These are phyloP conservation scores for Aspergillus fumigatiaffinis DNA, from an alignment of 2,329 filamentous ascomycete species.

Conservation along the genomic window DNA sequence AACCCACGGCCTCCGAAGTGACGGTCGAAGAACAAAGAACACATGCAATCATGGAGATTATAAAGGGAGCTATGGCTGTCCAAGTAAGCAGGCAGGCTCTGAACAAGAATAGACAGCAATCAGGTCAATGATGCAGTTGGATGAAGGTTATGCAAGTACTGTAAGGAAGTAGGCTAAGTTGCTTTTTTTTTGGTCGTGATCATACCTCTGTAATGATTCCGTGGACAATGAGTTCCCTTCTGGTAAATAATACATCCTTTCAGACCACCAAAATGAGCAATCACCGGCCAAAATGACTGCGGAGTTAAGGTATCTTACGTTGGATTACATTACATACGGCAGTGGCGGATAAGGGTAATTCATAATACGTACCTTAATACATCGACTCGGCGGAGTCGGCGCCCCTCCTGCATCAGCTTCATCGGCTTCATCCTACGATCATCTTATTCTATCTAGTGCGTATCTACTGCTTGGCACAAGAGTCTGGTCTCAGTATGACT, in stretches of 20 bases:
- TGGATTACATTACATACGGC: background rate
- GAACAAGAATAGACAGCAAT: slow-evolving; percentile 1
- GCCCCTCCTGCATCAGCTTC: background rate
- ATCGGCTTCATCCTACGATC: background rate
- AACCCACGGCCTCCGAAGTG: slow-evolving; percentile 15
- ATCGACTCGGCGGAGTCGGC: background rate
- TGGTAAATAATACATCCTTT: background rate
- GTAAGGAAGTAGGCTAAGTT: background rate
- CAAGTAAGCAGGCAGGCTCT: slow-evolving; percentile 5
- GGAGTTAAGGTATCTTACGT: background rate
- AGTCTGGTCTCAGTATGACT: background rate
- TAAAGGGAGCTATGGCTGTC: background rate
- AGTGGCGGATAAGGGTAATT: background rate
- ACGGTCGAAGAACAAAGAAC: slow-evolving; percentile 14
- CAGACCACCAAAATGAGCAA: background rate
- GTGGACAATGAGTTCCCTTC: background rate
- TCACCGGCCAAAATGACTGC: background rate
- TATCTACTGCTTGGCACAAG: background rate
- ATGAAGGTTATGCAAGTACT: background rate
- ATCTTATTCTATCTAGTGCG: too few relatives aligned
- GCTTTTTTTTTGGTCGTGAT: background rate
- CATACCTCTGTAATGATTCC: background rate
- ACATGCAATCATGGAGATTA: slow-evolving; percentile 17
- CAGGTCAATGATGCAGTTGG: background rate
- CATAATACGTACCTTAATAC: background rate